Evolutionary conservation across 495 filamentous ascomycete genomes (phyloP).

Genomic region (Penicillium maclennaniae): DNA sequence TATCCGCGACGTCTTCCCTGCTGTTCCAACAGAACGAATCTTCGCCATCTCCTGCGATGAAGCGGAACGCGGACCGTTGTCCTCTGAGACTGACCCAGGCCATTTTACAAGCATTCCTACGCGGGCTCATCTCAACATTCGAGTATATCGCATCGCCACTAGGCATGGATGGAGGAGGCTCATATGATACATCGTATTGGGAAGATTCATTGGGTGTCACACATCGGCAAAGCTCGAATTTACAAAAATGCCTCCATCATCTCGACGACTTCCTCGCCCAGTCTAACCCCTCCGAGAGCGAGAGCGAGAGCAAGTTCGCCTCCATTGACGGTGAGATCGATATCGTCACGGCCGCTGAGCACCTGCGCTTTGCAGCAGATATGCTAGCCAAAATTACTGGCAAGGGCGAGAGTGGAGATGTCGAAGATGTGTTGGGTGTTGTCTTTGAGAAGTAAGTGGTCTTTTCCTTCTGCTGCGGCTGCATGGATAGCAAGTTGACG

Average conservation of each 20-base stretch:
- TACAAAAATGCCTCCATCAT: constrained; percentile 64
- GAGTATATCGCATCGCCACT: constrained; percentile 64
- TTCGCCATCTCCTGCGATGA: constrained; percentile 70
- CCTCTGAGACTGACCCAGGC: constrained; percentile 48
- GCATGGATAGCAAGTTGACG: constrained; percentile 20
- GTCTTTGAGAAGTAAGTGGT: constrained; percentile 87
- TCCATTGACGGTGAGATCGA: constrained; percentile 52
- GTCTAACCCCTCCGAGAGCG: constrained; percentile 12
- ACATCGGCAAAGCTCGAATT: constrained; percentile 78
- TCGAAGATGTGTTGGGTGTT: constrained; percentile 94
- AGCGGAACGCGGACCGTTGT: constrained; percentile 11
- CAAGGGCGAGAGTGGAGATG: constrained; percentile 79
- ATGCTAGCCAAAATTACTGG: constrained; percentile 83
- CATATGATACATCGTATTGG: constrained; percentile 54
- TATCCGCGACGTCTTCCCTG: constrained; percentile 31
- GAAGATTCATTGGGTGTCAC: constrained; percentile 87
- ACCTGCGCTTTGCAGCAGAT: constrained; percentile 76
- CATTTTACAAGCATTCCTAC: constrained; percentile 64
- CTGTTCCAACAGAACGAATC: constrained; percentile 41
- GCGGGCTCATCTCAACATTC: constrained; percentile 65
- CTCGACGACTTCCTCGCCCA: constrained; percentile 64
- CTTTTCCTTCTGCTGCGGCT: constrained; percentile 5
- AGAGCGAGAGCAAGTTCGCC: background rate
- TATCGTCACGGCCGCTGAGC: constrained; percentile 92
- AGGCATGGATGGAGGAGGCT: constrained; percentile 33